Conservation (phyloP, 1,139 yeast genomes). For the Scheffersomyces parashehatae region DNA sequence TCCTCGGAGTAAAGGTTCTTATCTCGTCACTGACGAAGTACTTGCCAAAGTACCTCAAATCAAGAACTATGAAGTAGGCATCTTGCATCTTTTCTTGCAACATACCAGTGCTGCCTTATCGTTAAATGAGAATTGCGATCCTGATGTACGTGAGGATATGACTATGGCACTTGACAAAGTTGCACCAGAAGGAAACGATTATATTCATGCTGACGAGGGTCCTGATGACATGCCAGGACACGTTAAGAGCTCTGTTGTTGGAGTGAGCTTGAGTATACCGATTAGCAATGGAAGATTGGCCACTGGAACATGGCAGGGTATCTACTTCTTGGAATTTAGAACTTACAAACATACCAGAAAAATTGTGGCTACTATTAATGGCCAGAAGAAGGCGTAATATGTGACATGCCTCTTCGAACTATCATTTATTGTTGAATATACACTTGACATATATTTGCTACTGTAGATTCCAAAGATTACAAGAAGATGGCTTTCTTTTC, state of each 20-base stretch:
- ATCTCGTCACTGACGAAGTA: slow-evolving; percentile 70
- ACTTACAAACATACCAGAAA: slow-evolving; percentile 61
- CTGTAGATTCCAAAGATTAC: too few species aligned
- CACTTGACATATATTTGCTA: too few species aligned
- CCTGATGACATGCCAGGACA: slow-evolving; percentile 87
- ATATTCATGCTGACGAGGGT: slow-evolving; percentile 72
- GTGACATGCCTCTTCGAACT: background rate
- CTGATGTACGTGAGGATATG: slow-evolving; percentile 75
- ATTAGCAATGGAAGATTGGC: slow-evolving; percentile 67
- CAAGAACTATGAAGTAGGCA: slow-evolving; percentile 60
- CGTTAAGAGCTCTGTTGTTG: slow-evolving; percentile 64
- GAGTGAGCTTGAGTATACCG: slow-evolving; percentile 67
- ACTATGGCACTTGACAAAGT: slow-evolving; percentile 59
- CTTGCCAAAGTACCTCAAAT: slow-evolving; percentile 57
- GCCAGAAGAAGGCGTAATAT: slow-evolving; percentile 32
- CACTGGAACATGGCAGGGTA: slow-evolving; percentile 85
- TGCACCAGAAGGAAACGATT: slow-evolving; percentile 69
- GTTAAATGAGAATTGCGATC: slow-evolving; percentile 77
- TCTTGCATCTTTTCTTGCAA: slow-evolving; percentile 65
- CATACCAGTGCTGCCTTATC: slow-evolving; percentile 81
- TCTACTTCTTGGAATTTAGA: slow-evolving; percentile 74
- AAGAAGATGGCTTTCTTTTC: too few species aligned
- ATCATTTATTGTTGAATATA: background rate
- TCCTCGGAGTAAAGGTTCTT: slow-evolving; percentile 66
- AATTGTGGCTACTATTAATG: slow-evolving; percentile 74